Evolutionary conservation across 78 protist genomes (phyloP).

Genomic region (Dictyostelium capitatum): DNA sequence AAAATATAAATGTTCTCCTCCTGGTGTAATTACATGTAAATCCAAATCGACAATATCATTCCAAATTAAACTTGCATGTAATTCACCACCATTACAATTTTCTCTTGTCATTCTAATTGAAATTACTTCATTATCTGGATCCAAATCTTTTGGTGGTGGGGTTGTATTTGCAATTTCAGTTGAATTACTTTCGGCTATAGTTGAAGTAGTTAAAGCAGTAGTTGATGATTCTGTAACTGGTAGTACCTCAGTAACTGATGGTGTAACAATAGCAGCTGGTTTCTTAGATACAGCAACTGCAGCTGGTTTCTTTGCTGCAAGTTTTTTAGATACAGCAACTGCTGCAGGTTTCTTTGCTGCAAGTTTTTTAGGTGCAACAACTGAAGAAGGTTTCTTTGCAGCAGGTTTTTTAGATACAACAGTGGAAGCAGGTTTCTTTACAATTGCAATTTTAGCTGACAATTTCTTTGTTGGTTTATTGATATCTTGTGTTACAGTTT

Average conservation of each 20-base stretch:
- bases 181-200: too few species aligned
- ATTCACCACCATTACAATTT: conserved; percentile 21
- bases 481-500: too few species aligned
- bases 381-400: too few species aligned
- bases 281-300: neutral
- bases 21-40: conserved; percentile 2
- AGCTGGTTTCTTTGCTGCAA: neutral
- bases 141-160: neutral
- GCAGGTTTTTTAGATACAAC: too few species aligned
- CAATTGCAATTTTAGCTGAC: neutral
- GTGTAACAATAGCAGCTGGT: neutral
- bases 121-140: conserved; percentile 30
- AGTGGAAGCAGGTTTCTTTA: neutral
- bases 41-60: conserved; percentile 29
- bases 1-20: conserved; percentile 28
- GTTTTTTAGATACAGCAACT: neutral
- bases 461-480: too few species aligned
- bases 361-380: neutral
- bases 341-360: neutral
- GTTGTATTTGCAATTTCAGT: too few species aligned
- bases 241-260: neutral
- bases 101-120: conserved; percentile 16
- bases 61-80: conserved; percentile 47
- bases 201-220: too few species aligned
- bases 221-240: too few species aligned